These are phyloP conservation scores for Phytopythium sindhum DNA, from an alignment of 352 stramenopile species.

Conservation along the genomic window DNA sequence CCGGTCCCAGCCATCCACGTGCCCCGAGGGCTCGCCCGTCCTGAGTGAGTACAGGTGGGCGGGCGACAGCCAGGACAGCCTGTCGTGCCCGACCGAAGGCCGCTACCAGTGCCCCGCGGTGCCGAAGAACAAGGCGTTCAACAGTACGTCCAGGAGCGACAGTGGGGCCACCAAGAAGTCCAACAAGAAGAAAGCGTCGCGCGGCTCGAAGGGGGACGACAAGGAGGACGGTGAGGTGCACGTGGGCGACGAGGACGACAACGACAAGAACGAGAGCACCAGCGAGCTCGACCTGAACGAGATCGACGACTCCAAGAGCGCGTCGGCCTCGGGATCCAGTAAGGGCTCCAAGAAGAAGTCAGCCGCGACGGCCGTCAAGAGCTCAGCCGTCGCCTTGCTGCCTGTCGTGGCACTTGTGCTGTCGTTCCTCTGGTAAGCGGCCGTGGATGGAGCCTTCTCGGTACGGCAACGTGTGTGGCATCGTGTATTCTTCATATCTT, in stretches of 20 bases:
- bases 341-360: not conserved
- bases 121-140: constrained; percentile 1
- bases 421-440: not conserved
- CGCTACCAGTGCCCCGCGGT: constrained; percentile 37
- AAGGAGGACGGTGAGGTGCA: not conserved
- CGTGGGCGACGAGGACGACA: not conserved
- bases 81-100: constrained; percentile 22
- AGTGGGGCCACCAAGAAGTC: not conserved
- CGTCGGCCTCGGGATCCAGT: not conserved
- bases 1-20: constrained; percentile 15
- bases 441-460: not conserved
- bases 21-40: constrained; percentile 12
- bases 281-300: not conserved
- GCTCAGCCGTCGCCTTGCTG: not conserved
- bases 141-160: not conserved
- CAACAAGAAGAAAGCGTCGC: not conserved
- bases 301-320: not conserved
- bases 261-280: not conserved
- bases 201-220: not conserved
- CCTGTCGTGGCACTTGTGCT: not conserved
- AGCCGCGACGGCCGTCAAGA: not conserved
- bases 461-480: not conserved
- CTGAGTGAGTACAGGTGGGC: constrained; percentile 20
- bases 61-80: constrained; percentile 10
- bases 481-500: not conserved